A percentile compares a stretch with the other conserved stretches of the same genome.
phyloP scores from a whole-genome alignment of 306 rosid genomes.

The Cyamopsis tetragonoloba region DNA sequence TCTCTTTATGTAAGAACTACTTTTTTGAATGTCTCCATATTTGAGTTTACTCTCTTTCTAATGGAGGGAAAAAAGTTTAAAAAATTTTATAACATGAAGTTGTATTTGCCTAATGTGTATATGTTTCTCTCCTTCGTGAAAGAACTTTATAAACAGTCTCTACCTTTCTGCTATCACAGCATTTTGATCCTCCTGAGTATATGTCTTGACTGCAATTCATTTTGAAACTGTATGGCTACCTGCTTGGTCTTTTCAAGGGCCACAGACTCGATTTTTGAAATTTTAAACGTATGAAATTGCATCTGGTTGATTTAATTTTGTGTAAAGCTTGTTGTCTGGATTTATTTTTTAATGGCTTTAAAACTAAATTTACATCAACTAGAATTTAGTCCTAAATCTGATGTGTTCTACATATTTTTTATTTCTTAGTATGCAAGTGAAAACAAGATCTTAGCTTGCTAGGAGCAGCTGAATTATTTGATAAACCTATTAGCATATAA shows the following conservation, averaged over 20 bases:
- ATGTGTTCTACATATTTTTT: neutral
- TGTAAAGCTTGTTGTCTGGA: neutral
- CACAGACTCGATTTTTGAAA: neutral
- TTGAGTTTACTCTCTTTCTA: neutral
- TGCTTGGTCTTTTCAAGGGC: neutral
- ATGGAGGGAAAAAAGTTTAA: neutral
- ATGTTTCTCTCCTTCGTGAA: neutral
- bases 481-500: neutral
- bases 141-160: conserved; percentile 7
- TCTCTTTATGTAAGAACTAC: neutral
- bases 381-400: conserved; percentile 5
- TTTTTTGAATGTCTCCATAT: neutral
- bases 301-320: neutral
- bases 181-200: neutral
- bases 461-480: neutral
- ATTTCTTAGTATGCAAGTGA: neutral
- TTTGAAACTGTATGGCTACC: neutral
- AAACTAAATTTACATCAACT: neutral
- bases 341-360: neutral
- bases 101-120: neutral
- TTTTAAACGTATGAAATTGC: neutral
- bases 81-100: neutral
- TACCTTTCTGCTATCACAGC: neutral
- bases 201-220: neutral
- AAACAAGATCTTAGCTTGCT: conserved; percentile 3